Base-by-base conservation (phyloP, 140 eudicot species). In the Senecio squalidus region DNA sequence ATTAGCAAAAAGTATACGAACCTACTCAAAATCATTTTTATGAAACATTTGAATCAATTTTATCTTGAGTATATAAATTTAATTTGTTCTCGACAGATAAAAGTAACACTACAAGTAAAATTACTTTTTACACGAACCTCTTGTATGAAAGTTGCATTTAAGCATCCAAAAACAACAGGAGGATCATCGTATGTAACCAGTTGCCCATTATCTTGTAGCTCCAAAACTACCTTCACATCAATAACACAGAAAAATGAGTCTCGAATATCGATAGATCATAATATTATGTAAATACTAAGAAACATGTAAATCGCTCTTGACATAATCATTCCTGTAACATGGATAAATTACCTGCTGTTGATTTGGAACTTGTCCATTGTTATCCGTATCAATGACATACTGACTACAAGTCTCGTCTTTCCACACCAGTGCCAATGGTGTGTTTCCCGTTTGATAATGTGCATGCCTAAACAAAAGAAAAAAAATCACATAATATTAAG, bases 171-270 rank as follows among this genome's bases (percentile, higher is more conserved):
- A 36, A 87, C 79, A 28, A 87, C 77, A 30, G 95, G 89, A 71
- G 98, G 98, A 62, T 92, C 93, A 75, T 92, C 96, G 18, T 84
- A 87, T 30, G 98, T 92, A 58, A 78, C 82, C 72, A 92, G 59
- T 60, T 78, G 84, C 50, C 98, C 98, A 60, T 84, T 88, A 57
- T 69, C 88, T 43, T 84, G 92, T 60, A 92, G 73, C 80, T 87
- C 98, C 85, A 84, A 59, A 44, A 80, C 96, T 64, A 92, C 83
- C 98, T 91, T 57, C 51, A 44, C 45, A 55, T 55, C 58, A 16
- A 70, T 33, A 16, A 52, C 46, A n/a, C 57, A 65, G 17, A 50
- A 51, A 39, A 39, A 60, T 22, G 30, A 49, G 47, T 23, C 31
- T 64, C 40, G 23, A 15, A 11, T 26, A 21, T n/a, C n/a, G n/a